These are phyloP conservation scores for Kwoniella heveanensis DNA, from an alignment of 768 basidiomycete species.

Conservation along the genomic window DNA sequence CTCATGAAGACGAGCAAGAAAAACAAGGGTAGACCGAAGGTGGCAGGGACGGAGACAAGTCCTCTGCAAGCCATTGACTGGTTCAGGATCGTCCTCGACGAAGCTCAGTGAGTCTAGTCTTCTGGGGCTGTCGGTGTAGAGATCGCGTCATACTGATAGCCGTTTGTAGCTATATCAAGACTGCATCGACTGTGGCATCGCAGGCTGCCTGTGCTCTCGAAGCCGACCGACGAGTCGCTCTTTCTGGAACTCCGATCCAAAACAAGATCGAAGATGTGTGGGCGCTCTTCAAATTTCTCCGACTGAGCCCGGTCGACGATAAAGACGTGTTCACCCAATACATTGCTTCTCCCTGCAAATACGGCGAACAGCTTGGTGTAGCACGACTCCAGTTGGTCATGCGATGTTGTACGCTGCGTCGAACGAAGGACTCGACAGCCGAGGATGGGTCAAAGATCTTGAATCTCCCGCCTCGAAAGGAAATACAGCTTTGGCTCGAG, in stretches of 20 bases:
- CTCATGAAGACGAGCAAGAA: constrained; percentile 64
- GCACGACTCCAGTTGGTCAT: constrained; percentile 95
- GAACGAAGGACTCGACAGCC: constrained; percentile 87
- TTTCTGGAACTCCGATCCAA: constrained; percentile 98
- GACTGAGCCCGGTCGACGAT: constrained; percentile 87
- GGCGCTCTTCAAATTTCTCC: constrained; percentile 93
- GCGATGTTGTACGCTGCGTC: constrained; percentile 91
- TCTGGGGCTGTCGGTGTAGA: no score
- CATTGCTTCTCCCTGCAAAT: constrained; percentile 90
- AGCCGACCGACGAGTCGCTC: constrained; percentile 86
- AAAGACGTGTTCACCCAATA: constrained; percentile 90
- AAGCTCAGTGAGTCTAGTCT: constrained; percentile 95
- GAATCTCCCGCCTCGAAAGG: constrained; percentile 83
- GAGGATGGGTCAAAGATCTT: constrained; percentile 82
- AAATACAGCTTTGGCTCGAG: constrained; percentile 80
- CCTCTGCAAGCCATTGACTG: constrained; percentile 92
- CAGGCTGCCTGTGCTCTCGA: constrained; percentile 92
- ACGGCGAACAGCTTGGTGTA: constrained; percentile 77
- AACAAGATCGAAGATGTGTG: constrained; percentile 98
- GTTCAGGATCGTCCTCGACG: constrained; percentile 91
- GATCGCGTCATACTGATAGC: constrained; percentile 14
- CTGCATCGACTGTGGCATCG: constrained; percentile 88
- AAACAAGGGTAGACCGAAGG: constrained; percentile 62
- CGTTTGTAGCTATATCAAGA: constrained; percentile 82
- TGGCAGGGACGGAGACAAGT: constrained; percentile 64